These are phyloP conservation scores for Naganishia kalamii DNA, from an alignment of 768 basidiomycete genomes.

Conservation along the genomic window DNA sequence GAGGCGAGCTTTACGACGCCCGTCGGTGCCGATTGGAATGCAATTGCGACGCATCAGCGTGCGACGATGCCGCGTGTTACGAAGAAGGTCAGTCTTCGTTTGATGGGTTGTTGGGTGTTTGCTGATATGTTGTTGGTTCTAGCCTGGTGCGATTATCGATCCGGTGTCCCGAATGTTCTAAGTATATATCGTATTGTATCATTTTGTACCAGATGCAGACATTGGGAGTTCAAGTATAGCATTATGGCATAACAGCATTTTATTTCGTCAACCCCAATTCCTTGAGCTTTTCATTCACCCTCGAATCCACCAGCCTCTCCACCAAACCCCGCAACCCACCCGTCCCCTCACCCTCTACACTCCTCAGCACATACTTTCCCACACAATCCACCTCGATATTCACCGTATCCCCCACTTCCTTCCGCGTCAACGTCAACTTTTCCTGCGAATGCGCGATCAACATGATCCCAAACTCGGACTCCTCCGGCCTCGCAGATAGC, in stretches of 20 bases:
- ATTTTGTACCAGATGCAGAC: neutral
- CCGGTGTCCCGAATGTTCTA: slow-evolving; percentile 43
- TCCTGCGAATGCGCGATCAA: slow-evolving; percentile 89
- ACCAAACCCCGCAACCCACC: slow-evolving; percentile 28
- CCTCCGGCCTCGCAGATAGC: slow-evolving; percentile 47
- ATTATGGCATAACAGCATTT: too few species aligned
- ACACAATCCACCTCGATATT: slow-evolving; percentile 69
- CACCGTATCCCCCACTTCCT: slow-evolving; percentile 69
- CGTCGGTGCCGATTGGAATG: slow-evolving; percentile 89
- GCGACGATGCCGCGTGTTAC: slow-evolving; percentile 77
- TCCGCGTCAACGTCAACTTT: slow-evolving; percentile 72
- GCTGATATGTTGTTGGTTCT: slow-evolving; percentile 1
- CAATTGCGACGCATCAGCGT: slow-evolving; percentile 55
- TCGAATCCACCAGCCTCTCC: slow-evolving; percentile 38
- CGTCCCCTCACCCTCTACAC: slow-evolving; percentile 26
- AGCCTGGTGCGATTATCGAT: slow-evolving; percentile 46
- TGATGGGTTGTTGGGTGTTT: slow-evolving; percentile 46
- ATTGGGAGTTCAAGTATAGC: too few species aligned
- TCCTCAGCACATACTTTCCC: slow-evolving; percentile 44
- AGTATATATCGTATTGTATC: neutral
- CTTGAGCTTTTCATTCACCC: slow-evolving; percentile 30
- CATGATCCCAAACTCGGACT: slow-evolving; percentile 75
- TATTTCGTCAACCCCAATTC: slow-evolving; percentile 1
- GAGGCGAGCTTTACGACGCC: slow-evolving; percentile 76
- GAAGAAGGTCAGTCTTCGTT: slow-evolving; percentile 55